Conservation (phyloP, 306 rosid genomes). For the Lotus japonicus region DNA sequence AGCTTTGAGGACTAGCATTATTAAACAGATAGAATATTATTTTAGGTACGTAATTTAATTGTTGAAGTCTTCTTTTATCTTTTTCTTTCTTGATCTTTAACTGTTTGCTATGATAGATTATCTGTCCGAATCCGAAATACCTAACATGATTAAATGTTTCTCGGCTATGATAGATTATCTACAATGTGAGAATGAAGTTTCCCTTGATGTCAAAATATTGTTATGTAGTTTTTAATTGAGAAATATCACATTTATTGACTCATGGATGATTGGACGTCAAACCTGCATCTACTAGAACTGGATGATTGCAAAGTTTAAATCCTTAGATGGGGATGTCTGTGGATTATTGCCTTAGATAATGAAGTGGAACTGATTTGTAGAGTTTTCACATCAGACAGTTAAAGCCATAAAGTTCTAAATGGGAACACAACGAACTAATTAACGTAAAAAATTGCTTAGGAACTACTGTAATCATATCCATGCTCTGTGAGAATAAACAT, state of each 20-base stretch:
- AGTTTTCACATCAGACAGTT: neutral
- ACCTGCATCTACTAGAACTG: neutral
- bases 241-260: neutral
- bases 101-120: neutral
- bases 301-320: conserved; percentile 13
- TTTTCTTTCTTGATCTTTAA: conserved; percentile 7
- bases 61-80: neutral
- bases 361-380: conserved; percentile 11
- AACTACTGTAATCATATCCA: neutral
- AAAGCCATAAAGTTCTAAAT: neutral
- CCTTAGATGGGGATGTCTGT: neutral
- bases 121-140: neutral
- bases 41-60: conserved; percentile 53
- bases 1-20: conserved; percentile 49
- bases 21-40: conserved; percentile 83
- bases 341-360: neutral
- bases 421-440: neutral
- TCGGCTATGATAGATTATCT: neutral
- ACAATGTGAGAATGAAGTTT: neutral
- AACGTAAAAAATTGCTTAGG: neutral
- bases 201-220: neutral
- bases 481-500: neutral
- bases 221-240: neutral
- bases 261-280: neutral
- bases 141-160: neutral